Evolutionary conservation across 495 filamentous ascomycete genomes (phyloP).

Genomic region (Podospora tetraspora): DNA sequence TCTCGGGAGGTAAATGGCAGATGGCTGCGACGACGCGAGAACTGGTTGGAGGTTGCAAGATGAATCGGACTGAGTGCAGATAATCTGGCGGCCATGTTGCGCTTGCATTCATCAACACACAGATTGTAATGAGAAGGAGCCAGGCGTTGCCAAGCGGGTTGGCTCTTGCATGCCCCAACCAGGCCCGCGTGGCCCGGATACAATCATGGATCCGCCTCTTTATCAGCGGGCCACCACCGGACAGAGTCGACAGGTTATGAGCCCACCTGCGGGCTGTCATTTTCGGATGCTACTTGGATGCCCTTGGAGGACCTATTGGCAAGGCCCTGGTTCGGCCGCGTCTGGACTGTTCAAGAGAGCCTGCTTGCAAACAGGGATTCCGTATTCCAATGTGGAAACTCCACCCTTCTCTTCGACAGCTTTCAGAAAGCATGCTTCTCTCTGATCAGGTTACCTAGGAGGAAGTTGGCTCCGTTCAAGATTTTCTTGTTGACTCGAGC

Average conservation of each 20-base stretch:
- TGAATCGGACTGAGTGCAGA: not conserved
- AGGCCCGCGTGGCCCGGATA: not conserved
- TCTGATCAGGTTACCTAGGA: not conserved
- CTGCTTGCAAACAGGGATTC: not conserved
- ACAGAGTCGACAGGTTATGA: not conserved
- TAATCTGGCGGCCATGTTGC: too few species aligned
- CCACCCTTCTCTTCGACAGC: not conserved
- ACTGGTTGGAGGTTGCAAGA: not conserved
- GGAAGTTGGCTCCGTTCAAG: not conserved
- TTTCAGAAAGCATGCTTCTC: not conserved
- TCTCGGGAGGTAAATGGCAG: too few species aligned
- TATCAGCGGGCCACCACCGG: too few species aligned
- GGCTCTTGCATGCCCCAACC: not conserved
- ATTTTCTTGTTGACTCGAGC: not conserved
- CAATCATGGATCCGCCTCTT: not conserved
- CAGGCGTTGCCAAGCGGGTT: not conserved
- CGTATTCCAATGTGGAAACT: not conserved
- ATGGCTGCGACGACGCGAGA: too few species aligned
- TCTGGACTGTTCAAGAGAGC: not conserved
- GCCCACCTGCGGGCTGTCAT: not conserved
- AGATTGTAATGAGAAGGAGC: too few species aligned
- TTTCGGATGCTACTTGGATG: not conserved
- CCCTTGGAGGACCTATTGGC: not conserved
- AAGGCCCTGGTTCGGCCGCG: not conserved
- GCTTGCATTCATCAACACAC: too few species aligned